phyloP scores from a whole-genome alignment of 106 monocot species.

The Platanthera zijinensis region DNA sequence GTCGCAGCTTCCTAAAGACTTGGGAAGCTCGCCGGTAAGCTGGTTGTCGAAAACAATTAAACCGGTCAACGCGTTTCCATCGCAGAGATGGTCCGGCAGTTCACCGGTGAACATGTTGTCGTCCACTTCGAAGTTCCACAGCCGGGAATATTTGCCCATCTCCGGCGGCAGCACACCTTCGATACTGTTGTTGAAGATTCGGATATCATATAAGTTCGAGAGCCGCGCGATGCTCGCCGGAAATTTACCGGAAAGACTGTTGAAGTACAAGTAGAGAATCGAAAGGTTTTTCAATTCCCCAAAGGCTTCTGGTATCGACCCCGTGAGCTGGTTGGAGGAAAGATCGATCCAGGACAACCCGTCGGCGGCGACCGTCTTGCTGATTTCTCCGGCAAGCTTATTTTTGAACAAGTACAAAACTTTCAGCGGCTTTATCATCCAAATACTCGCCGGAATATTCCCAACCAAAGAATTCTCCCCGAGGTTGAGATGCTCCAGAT shows the following conservation, averaged over 20 bases:
- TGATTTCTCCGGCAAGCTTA: conserved; percentile 32
- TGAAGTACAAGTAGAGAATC: conserved; percentile 18
- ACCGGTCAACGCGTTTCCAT: conserved; percentile 7
- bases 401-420: conserved; percentile 38
- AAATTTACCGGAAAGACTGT: conserved; percentile 33
- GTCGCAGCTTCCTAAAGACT: conserved; percentile 30
- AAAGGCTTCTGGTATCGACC: conserved; percentile 32
- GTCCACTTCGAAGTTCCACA: conserved; percentile 40
- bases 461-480: conserved; percentile 32
- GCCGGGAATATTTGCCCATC: conserved; percentile 33
- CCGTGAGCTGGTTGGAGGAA: conserved; percentile 36
- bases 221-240: conserved; percentile 27
- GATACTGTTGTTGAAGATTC: conserved; percentile 36
- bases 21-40: conserved; percentile 44
- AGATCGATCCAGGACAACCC: conserved; percentile 29
- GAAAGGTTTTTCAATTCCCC: conserved; percentile 21
- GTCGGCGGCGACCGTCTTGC: conserved; percentile 10
- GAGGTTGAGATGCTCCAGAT: conserved; percentile 37
- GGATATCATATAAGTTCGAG: conserved; percentile 22
- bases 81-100: conserved; percentile 42
- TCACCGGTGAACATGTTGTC: conserved; percentile 45
- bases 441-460: conserved; percentile 32
- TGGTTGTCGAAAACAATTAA: conserved; percentile 37
- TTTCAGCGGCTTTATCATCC: conserved; percentile 43
- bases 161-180: conserved; percentile 32